Conservation (phyloP, 345 rosid genomes). For the Citrus cavaleriei region DNA sequence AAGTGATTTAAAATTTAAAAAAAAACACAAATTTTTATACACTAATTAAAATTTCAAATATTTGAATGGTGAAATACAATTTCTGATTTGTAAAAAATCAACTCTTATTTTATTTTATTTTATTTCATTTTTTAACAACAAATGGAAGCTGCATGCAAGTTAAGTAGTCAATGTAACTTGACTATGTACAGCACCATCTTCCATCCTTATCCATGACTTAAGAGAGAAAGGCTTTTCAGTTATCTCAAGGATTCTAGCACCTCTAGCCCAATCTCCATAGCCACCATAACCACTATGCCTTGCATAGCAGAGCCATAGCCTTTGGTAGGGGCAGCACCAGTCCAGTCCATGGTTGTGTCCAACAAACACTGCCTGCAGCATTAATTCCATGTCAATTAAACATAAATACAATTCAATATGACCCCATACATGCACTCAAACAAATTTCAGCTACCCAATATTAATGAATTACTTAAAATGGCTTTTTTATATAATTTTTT, state of each 20-base stretch:
- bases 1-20: no score
- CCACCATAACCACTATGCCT: conserved; percentile 88
- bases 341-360: conserved; percentile 97
- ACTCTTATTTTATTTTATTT: no score
- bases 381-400: conserved; percentile 8
- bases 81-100: no score
- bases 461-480: not conserved
- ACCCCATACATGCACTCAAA: not conserved
- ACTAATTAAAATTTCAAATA: no score
- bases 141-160: not conserved
- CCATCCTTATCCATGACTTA: conserved; percentile 93
- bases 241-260: conserved; percentile 78
- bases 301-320: conserved; percentile 90
- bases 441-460: not conserved
- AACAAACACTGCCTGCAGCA: conserved; percentile 68
- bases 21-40: no score
- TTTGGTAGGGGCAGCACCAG: conserved; percentile 85
- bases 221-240: conserved; percentile 52
- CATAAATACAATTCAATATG: not conserved
- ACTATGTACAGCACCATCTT: conserved; percentile 64
- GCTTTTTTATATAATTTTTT: no score
- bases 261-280: conserved; percentile 81
- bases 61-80: no score
- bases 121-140: no score
- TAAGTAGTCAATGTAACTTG: conserved; percentile 43